Conservation (phyloP, 1,284 basidiomycete species). For the Ustilago bromivora region DNA sequence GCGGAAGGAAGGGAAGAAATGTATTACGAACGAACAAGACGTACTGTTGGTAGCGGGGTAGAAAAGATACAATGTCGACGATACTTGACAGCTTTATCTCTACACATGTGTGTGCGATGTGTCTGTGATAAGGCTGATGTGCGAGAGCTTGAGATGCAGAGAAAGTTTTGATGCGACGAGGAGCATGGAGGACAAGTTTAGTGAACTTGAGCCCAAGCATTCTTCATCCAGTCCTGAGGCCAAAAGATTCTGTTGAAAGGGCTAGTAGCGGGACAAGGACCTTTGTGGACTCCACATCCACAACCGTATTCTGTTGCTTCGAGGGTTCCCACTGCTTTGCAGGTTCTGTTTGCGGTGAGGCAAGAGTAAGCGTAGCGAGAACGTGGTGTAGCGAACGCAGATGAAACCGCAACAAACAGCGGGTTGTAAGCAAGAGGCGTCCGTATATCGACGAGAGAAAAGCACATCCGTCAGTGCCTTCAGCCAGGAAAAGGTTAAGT, state of each 20-base stretch:
- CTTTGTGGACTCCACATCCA: conserved; percentile 36
- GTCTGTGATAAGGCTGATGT: background rate
- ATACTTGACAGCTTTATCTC: no score
- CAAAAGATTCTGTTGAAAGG: conserved; percentile 30
- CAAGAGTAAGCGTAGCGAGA: background rate
- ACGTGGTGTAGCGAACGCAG: no score
- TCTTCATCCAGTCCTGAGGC: conserved; percentile 25
- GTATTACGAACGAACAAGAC: background rate
- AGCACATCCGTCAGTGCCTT: no score
- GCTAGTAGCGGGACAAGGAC: conserved; percentile 11
- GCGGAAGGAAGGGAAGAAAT: background rate
- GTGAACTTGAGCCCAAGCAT: conserved; percentile 7
- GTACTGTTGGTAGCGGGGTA: no score
- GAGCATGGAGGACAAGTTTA: conserved; percentile 2
- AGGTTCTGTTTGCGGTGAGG: conserved; percentile 3
- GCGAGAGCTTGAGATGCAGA: no score
- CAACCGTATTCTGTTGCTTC: conserved; percentile 35
- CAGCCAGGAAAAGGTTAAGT: no score
- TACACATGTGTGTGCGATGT: no score
- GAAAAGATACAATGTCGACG: no score
- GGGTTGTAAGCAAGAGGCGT: no score
- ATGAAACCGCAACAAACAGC: no score
- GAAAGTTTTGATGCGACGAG: background rate
- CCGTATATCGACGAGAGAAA: no score
- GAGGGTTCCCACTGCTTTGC: conserved; percentile 34